These are phyloP conservation scores for Eimeria maxima DNA, from an alignment of 169 alveolate genomes.

Conservation along the genomic window DNA sequence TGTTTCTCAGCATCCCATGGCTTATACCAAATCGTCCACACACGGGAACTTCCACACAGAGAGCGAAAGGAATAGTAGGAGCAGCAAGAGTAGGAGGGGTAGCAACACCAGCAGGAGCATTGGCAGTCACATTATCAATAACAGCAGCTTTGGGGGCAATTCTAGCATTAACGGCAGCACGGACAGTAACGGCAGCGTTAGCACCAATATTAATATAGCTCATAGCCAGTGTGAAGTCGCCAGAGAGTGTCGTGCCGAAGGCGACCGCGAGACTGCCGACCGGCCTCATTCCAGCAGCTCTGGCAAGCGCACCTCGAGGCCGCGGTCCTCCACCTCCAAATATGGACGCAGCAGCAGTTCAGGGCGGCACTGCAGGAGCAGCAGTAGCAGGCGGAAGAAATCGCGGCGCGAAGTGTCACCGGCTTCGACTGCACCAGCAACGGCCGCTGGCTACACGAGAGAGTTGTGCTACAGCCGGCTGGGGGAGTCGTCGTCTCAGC, in stretches of 20 bases:
- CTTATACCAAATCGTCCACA: conserved; percentile 22
- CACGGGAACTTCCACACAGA: background rate
- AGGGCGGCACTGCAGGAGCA: conserved; percentile 32
- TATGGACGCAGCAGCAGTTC: conserved; percentile 39
- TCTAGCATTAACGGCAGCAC: background rate
- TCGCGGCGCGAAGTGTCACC: conserved; percentile 22
- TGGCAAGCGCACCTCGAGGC: conserved; percentile 23
- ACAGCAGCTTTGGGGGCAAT: background rate
- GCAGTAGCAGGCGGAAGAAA: conserved; percentile 52
- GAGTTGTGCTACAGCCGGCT: background rate
- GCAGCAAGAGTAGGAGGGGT: conserved; percentile 10
- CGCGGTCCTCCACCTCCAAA: background rate
- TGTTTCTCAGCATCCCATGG: background rate
- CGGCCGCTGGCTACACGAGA: background rate
- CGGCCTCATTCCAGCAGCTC: conserved; percentile 16
- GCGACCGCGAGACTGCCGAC: background rate
- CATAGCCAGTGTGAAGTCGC: background rate
- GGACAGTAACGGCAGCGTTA: background rate
- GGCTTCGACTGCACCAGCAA: background rate
- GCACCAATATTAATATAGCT: background rate
- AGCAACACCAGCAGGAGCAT: conserved; percentile 19
- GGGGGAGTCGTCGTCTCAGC: background rate
- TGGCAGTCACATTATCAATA: background rate
- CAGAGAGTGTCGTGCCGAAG: background rate
- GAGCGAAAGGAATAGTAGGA: background rate